Evolutionary conservation across 2,329 filamentous ascomycete genomes (phyloP), one percentile per base, ranked within the genome.

Genomic region (Ophiostoma piceae): DNA sequence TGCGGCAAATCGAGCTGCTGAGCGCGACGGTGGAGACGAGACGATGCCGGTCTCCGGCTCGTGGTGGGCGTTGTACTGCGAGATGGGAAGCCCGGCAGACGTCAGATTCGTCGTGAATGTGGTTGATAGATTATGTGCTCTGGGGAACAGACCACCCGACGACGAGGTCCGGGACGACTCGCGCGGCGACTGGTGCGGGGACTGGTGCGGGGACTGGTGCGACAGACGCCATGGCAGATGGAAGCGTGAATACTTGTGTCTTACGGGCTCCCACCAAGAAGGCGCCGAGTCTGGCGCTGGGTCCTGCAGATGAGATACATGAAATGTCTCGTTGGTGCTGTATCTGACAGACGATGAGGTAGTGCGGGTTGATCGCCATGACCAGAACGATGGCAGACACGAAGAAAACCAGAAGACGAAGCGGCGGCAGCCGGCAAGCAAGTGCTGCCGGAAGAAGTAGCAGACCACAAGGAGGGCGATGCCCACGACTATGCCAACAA

Each of bases 281-380:
- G 37, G 60, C 2, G 19, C 60, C 60, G 19, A n/a, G 57, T 62
- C 8, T 5, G 57, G 57, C 35, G 57, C 57, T 19, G 26, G 57
- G 32, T 35, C 16, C 29, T 66, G 35, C 35, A 73, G 74, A 72
- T 73, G 2, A 37, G 32, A 19, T 1, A 2, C n/a, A 43, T 73
- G 3, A 37, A 32, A 32, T 11, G 32, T n/a, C 14, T 64, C 19
- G 16, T 64, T 19, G 32, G 29, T 64, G 60, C 8, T 8, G 14
- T 64, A 62, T 12, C 14, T 62, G 57, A 62, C 57, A 19, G 57
- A 62, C 26, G 57, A 62, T 1, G n/a, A 29, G 11, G 57, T 32
- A 7, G 57, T 32, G 57, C 26, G 60, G 4, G 60, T 22, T 29
- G 60, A 64, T 14, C 60, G 60, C 9, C 32, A 37, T 7, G 60